Conservation (phyloP, 768 basidiomycete species). For the Asterophora parasitica region DNA sequence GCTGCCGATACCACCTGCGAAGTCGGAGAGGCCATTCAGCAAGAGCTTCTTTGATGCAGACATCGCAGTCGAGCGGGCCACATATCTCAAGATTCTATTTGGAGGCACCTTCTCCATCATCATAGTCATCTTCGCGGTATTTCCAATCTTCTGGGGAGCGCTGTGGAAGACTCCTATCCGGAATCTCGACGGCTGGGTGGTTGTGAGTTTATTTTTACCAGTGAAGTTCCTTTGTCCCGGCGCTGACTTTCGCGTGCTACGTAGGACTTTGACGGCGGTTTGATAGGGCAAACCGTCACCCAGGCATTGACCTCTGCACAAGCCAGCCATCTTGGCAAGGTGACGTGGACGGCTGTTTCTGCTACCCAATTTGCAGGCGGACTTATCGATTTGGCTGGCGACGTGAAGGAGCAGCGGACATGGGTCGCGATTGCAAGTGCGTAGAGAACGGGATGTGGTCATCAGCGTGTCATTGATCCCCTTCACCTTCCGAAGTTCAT, state of each 20-base stretch:
- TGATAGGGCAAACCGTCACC: conserved; percentile 44
- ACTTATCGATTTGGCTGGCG: conserved; percentile 33
- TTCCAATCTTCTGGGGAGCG: conserved; percentile 54
- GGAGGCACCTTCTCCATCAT: conserved; percentile 31
- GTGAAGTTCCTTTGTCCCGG: no score
- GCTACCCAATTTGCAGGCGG: conserved; percentile 43
- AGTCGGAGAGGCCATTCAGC: conserved; percentile 15
- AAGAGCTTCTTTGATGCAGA: conserved; percentile 26
- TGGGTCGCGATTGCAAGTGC: conserved; percentile 55
- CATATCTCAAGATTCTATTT: conserved; percentile 43
- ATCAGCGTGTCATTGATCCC: neutral
- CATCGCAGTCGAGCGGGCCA: conserved; percentile 26
- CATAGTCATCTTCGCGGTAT: conserved; percentile 41
- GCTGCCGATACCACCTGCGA: no score
- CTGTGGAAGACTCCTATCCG: conserved; percentile 40
- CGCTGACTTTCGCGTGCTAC: neutral
- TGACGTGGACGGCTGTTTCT: conserved; percentile 43
- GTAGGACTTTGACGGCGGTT: conserved; percentile 58
- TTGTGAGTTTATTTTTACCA: conserved; percentile 32
- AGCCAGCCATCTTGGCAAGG: conserved; percentile 19
- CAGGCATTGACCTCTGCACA: conserved; percentile 28
- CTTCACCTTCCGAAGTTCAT: conserved; percentile 29
- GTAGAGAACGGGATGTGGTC: conserved; percentile 14
- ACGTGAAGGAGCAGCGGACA: conserved; percentile 43
- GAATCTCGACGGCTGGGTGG: conserved; percentile 51